These are phyloP conservation scores for Rhizopogon vulgaris DNA, from an alignment of 768 basidiomycete species.

Conservation along the genomic window DNA sequence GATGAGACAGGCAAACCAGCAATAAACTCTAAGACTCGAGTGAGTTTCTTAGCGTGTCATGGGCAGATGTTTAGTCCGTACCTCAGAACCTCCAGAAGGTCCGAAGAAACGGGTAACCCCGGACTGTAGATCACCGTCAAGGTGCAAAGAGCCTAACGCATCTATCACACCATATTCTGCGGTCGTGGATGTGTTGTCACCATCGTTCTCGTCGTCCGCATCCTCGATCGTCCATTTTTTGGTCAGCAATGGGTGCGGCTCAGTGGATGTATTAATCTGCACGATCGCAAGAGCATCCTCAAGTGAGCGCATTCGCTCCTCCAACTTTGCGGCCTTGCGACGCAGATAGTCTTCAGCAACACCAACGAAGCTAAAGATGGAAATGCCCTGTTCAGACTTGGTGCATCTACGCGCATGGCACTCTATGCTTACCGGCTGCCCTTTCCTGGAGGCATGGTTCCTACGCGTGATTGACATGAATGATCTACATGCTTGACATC, in stretches of 20 bases:
- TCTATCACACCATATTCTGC: conserved; percentile 25
- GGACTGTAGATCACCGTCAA: conserved; percentile 27
- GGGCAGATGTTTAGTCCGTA: conserved; percentile 15
- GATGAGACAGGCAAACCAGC: conserved; percentile 27
- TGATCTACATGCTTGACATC: neutral
- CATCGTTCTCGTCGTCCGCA: conserved; percentile 23
- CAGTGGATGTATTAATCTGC: conserved; percentile 31
- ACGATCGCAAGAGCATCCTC: conserved; percentile 50
- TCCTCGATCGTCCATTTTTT: conserved; percentile 14
- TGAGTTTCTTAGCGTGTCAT: conserved; percentile 3
- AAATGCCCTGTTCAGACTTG: neutral
- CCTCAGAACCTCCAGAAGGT: conserved; percentile 45
- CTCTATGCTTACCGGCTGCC: conserved; percentile 38
- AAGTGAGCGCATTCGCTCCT: conserved; percentile 45
- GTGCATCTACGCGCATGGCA: neutral
- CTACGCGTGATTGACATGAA: conserved; percentile 19
- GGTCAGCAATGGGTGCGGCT: conserved; percentile 39
- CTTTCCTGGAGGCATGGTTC: conserved; percentile 48
- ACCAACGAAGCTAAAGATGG: conserved; percentile 38
- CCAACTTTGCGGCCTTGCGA: conserved; percentile 38
- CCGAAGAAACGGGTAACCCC: conserved; percentile 33
- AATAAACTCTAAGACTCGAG: conserved; percentile 32
- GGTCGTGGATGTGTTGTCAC: neutral
- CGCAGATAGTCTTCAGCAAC: conserved; percentile 49
- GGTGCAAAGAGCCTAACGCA: conserved; percentile 38